These are phyloP conservation scores for Calonectria crousiana DNA, from an alignment of 2,329 filamentous ascomycete species.

Conservation along the genomic window DNA sequence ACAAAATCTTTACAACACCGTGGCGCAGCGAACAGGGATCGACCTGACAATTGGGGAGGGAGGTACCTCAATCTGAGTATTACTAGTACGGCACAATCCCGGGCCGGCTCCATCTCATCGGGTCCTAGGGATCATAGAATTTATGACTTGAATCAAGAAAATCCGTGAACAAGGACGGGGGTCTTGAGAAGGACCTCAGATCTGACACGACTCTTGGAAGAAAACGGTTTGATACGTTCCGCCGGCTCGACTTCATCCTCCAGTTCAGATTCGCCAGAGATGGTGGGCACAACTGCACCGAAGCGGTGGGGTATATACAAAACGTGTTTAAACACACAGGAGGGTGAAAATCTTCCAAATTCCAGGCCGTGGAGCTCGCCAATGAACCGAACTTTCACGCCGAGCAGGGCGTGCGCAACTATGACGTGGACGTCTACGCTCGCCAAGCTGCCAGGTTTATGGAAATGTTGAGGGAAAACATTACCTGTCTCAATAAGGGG, in stretches of 20 bases:
- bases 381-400: not conserved
- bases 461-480: not conserved
- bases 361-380: not conserved
- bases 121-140: not conserved
- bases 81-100: no score
- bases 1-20: not conserved
- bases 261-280: not conserved
- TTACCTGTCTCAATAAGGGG: not conserved
- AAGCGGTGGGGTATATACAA: not conserved
- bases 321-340: not conserved
- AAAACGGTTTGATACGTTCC: not conserved
- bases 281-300: not conserved
- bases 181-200: not conserved
- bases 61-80: not conserved
- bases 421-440: not conserved
- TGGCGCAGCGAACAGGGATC: not conserved
- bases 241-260: not conserved
- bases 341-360: not conserved
- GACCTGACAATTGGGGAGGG: not conserved
- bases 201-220: not conserved
- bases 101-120: not conserved
- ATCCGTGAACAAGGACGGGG: not conserved
- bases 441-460: not conserved
- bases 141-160: not conserved
- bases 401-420: not conserved